Evolutionary conservation across 208 protist species (phyloP).

Genomic region (Leishmania aethiopica): DNA sequence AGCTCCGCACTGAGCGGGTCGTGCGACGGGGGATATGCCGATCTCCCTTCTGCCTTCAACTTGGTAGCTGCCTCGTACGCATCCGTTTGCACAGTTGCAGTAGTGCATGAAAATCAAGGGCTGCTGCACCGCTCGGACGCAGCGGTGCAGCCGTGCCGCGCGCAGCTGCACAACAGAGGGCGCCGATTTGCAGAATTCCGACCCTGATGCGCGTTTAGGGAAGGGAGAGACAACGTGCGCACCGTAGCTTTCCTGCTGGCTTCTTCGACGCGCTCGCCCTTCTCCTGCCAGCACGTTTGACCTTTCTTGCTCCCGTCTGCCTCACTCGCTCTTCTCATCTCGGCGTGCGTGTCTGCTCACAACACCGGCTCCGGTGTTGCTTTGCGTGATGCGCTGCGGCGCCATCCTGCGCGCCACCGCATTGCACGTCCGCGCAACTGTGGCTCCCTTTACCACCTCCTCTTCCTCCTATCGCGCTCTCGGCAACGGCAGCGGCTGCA

Average conservation of each 20-base stretch:
- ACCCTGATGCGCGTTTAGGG: not conserved
- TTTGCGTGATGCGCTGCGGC: not conserved
- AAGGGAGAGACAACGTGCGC: not conserved
- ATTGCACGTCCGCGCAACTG: not conserved
- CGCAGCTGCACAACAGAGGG: not conserved
- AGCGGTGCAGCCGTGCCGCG: not conserved
- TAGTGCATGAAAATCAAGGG: not conserved
- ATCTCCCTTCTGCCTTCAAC: not conserved
- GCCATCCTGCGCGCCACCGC: not conserved
- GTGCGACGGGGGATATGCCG: not conserved
- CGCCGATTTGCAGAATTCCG: not conserved
- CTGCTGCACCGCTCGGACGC: not conserved
- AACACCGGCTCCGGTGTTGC: not conserved
- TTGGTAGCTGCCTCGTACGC: not conserved
- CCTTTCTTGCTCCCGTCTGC: not conserved
- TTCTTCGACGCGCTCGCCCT: not conserved
- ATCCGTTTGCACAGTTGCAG: not conserved
- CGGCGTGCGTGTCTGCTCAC: not conserved
- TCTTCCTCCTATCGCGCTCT: not conserved
- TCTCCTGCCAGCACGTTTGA: not conserved
- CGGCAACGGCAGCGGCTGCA: not conserved
- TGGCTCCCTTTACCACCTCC: not conserved
- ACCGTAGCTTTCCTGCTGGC: not conserved
- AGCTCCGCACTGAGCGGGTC: not conserved
- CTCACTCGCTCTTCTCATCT: not conserved